Base-by-base conservation (phyloP, 2,329 filamentous ascomycete genomes). In the Aureobasidium mangrovei region DNA sequence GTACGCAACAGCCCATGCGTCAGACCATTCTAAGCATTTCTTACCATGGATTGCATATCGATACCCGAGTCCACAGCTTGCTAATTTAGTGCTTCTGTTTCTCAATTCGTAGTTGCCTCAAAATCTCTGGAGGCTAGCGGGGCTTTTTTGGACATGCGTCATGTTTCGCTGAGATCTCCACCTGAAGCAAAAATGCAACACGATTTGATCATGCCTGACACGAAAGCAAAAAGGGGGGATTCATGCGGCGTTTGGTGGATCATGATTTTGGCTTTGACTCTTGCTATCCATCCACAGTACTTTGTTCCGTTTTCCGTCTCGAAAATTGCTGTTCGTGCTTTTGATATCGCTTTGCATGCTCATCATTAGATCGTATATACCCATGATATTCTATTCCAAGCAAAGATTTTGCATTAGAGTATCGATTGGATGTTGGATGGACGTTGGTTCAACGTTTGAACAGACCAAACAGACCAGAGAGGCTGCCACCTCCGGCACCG, bases 401-500 rank as follows among this genome's bases (percentile, higher is more conserved):
- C 3, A 10, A 18, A 3, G 8, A 10, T 36, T 36, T 7, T 27
- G 32, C 32, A 35, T 35, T 35, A 18, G 18, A 2, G 10, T 35
- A 35, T 35, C 32, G 32, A 7, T 35, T 35, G 32, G 32, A 35
- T 35, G 6, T 35, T 35, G 2, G 10, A 10, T 35, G 10, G 32
- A 35, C 7, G 10, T 35, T 7, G 6, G 32, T 35, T 7, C 32
- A 35, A 10, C 7, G 32, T 7, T 7, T 35, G 32, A 10, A 53
- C 4, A 39, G 39, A 26, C 40, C 58, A 45, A 66, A 60, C 24
- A 65, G 53, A 0, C 65, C 64, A 33, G 71, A 68, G n/a, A 73
- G 53, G 2, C 71, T 71, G 27, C 58, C 55, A 4, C 62, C 63
- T 8, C 74, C 74, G 18, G 64, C 70, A 29, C 74, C 74, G 1